Conservation (phyloP, 2,329 filamentous ascomycete species). For the Trichoderma koningiopsis region DNA sequence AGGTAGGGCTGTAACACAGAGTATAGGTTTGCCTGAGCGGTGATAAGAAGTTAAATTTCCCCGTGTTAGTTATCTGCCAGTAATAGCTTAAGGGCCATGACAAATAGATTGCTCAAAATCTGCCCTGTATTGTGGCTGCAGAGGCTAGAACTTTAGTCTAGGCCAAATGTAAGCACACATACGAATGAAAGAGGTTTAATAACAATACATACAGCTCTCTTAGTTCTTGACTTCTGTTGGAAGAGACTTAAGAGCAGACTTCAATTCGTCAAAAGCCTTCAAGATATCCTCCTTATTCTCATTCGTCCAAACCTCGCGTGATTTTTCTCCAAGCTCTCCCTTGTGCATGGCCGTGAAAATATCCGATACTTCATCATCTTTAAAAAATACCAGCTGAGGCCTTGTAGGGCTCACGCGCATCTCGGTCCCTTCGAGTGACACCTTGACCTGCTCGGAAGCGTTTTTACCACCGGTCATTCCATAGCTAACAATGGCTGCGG, state of each 20-base stretch:
- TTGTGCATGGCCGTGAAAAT: conserved; percentile 2
- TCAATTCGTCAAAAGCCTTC: background rate
- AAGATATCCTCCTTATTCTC: background rate
- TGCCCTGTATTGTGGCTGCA: too few relatives aligned
- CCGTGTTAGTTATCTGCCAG: background rate
- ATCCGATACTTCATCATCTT: background rate
- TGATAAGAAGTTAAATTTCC: background rate
- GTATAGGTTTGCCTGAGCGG: background rate
- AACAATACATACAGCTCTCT: background rate
- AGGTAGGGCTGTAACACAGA: background rate
- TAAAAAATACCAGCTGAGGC: background rate
- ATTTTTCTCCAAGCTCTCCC: background rate
- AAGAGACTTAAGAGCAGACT: background rate
- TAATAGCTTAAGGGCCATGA: background rate
- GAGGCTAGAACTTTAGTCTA: background rate
- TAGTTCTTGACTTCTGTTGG: background rate
- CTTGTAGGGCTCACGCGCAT: conserved; percentile 8
- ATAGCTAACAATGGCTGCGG: conserved; percentile 3
- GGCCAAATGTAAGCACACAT: background rate
- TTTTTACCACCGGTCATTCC: conserved; percentile 1
- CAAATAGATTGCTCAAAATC: background rate
- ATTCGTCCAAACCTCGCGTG: background rate
- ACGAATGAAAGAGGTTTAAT: background rate
- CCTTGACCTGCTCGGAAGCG: conserved; percentile 13
- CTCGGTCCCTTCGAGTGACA: background rate